Conservation (phyloP, 2,329 filamentous ascomycete genomes). For the Cyphellophora attinorum region DNA sequence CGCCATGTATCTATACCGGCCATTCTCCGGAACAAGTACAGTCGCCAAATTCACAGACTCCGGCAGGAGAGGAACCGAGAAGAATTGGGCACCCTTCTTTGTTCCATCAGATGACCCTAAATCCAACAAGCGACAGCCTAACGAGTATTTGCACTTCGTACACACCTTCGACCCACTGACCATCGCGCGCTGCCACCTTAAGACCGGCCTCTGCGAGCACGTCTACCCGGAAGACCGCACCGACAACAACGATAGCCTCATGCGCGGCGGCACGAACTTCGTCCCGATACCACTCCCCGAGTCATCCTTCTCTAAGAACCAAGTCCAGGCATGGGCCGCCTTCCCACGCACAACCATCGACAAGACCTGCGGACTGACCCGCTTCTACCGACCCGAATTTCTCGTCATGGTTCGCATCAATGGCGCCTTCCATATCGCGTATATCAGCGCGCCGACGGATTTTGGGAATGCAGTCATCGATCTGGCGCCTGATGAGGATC, state of each 20-base stretch:
- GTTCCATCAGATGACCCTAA: no score
- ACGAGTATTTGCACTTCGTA: constrained; percentile 17
- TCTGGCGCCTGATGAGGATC: no score
- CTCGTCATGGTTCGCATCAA: no score
- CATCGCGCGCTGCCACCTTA: constrained; percentile 13
- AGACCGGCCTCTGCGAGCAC: constrained; percentile 13
- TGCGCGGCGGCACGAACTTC: constrained; percentile 18
- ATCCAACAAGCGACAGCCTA: constrained; percentile 6
- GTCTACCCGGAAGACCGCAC: constrained; percentile 14
- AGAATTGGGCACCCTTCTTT: constrained; percentile 19
- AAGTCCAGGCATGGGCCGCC: no score
- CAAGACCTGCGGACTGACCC: no score
- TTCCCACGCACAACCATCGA: no score
- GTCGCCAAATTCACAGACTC: constrained; percentile 8
- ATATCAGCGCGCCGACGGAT: no score
- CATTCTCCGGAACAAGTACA: constrained; percentile 12
- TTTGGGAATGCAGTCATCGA: no score
- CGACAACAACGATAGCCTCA: not conserved
- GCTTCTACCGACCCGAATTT: no score
- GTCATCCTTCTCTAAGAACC: constrained; percentile 11
- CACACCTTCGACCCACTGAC: constrained; percentile 14
- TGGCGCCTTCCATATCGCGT: no score
- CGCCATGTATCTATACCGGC: constrained; percentile 13
- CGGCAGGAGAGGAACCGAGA: constrained; percentile 9
- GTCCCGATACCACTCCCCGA: constrained; percentile 12